Evolutionary conservation across 306 rosid species (phyloP).

Genomic region (Gastrolobium villosum): DNA sequence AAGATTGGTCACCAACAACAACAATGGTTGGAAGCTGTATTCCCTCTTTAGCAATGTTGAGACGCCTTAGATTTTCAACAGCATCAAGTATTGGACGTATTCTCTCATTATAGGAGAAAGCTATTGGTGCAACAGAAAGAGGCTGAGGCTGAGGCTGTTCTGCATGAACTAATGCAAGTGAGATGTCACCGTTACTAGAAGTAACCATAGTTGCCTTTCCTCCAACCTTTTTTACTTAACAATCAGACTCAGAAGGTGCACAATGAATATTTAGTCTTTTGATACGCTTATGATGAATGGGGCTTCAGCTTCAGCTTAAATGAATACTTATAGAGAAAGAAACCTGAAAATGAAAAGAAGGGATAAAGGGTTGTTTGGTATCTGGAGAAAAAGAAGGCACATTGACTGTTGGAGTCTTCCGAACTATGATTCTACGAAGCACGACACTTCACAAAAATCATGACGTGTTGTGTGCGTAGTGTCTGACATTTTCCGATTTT

Average conservation of each 20-base stretch:
- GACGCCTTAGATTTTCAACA: slow-evolving; percentile 51
- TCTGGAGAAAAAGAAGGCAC: neutral
- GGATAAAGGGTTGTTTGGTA: slow-evolving; percentile 30
- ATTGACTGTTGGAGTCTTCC: neutral
- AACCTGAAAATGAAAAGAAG: slow-evolving; percentile 14
- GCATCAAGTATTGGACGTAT: slow-evolving; percentile 57
- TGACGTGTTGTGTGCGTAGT: no score
- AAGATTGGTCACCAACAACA: slow-evolving; percentile 69
- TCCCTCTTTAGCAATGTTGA: slow-evolving; percentile 61
- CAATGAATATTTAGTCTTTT: neutral
- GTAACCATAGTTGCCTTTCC: neutral
- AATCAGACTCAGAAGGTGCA: neutral
- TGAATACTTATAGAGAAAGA: slow-evolving; percentile 20
- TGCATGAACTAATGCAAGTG: slow-evolving; percentile 10
- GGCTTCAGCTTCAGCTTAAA: neutral
- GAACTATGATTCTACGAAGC: neutral
- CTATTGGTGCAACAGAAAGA: slow-evolving; percentile 32
- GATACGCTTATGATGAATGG: neutral
- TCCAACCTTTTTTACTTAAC: neutral
- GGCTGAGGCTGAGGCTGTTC: slow-evolving; percentile 5
- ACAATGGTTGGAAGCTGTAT: slow-evolving; percentile 70
- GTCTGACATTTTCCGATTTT: no score
- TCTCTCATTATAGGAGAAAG: slow-evolving; percentile 40
- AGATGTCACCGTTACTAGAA: neutral
- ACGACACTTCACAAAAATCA: no score